These are phyloP conservation scores for Trichocomaceae sp. DNA, from an alignment of 2,329 filamentous ascomycete species.

Conservation along the genomic window DNA sequence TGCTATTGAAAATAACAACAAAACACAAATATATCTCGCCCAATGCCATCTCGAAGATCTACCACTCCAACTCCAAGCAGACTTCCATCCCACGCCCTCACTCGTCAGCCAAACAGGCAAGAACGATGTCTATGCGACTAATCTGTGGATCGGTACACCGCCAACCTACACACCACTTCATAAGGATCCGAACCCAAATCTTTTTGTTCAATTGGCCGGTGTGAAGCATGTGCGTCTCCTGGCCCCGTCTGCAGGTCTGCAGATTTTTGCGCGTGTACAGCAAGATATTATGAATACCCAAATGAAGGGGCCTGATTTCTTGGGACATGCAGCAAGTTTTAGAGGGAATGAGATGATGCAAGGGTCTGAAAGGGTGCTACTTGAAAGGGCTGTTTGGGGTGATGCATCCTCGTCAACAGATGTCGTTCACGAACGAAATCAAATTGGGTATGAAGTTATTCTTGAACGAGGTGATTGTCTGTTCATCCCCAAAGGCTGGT, in stretches of 20 bases:
- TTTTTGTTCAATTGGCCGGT: conserved; percentile 77
- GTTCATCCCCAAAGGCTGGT: conserved; percentile 79
- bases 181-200: conserved; percentile 86
- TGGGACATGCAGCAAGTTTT: conserved; percentile 43
- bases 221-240: conserved; percentile 68
- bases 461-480: conserved; percentile 62
- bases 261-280: conserved; percentile 55
- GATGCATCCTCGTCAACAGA: background rate
- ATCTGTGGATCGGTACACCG: conserved; percentile 79
- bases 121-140: conserved; percentile 80
- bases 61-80: conserved; percentile 54
- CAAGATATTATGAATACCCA: conserved; percentile 23
- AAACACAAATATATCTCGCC: conserved; percentile 63
- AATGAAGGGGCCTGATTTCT: conserved; percentile 19
- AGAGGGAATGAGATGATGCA: conserved; percentile 88
- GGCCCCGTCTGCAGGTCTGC: conserved; percentile 55
- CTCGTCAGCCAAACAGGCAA: conserved; percentile 59
- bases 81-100: conserved; percentile 58
- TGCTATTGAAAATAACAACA: background rate
- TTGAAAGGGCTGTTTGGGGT: conserved; percentile 68
- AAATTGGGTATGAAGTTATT: conserved; percentile 44
- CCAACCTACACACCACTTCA: conserved; percentile 89
- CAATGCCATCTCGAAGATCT: conserved; percentile 69
- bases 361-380: conserved; percentile 58
- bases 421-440: conserved; percentile 7